Base-by-base conservation (phyloP, 768 basidiomycete genomes). In the Termitomyces eurrhizus region DNA sequence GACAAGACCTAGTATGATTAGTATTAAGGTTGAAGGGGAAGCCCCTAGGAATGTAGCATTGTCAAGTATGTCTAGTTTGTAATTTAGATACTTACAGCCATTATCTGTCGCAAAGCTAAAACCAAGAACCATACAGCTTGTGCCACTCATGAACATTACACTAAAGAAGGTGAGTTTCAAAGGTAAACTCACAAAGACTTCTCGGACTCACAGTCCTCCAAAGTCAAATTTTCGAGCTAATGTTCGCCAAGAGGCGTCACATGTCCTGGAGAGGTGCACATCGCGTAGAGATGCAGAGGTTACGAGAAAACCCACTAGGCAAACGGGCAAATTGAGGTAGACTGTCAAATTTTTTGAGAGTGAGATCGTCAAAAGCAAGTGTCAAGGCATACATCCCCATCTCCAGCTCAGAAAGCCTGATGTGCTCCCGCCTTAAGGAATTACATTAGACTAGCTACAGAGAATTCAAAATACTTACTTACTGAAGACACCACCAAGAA, bases 401-500 rank as follows among this genome's bases (percentile, higher is more conserved):
- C 92, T 80, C 92, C 92, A 94, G 67, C 78, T 85, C 57, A 88
- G 65, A 54, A 67, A 62, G 57, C 70, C 71, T 57, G 73, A 68
- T 35, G 64, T 65, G 61, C 68, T 66, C 57, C 69, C 65, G 33
- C 74, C 80, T 79, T 37, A 48, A 52, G 24, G 58, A 63, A 36
- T 44, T 56, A 61, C 65, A 49, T 60, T 66, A 53, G 65, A 63
- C 56, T 64, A 53, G 12, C 13, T 13, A 32, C 35, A 44, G 26
- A 37, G 18, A 18, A 35, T 58, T 41, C 35, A 50, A 51, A 58
- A 9, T 29, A 75, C 84, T 72, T 62, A 90, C 89, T 78, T 78
- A 68, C 91, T 92, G 74, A 93, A 93, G 59, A 88, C 66, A 35
- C 92, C 92, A 39, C 92, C 92, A n/a, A 93, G 75, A 16, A 93